Percentiles rank a stretch among this genome's conserved stretches.
Conservation (phyloP, 2,329 filamentous ascomycete species). For the Penicillium expansum region DNA sequence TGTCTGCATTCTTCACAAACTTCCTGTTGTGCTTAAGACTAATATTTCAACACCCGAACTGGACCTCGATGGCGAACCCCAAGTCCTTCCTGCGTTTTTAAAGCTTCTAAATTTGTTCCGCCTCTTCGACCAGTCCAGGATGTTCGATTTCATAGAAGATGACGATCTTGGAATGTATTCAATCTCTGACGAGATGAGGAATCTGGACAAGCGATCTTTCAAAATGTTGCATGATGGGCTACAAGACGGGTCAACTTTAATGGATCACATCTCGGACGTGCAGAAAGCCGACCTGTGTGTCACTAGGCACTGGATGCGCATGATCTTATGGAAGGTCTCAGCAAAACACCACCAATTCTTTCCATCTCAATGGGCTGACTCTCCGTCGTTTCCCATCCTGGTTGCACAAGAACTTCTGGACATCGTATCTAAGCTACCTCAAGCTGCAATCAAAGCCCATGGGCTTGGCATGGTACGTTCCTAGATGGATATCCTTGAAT, state of each 20-base stretch:
- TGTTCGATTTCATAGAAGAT: background rate
- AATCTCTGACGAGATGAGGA: background rate
- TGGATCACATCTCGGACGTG: background rate
- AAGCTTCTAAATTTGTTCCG: background rate
- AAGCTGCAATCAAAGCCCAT: background rate
- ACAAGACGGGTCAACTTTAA: background rate
- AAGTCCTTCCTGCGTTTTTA: background rate
- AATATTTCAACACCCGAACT: background rate
- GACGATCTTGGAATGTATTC: background rate
- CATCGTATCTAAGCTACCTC: background rate
- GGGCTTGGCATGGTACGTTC: background rate
- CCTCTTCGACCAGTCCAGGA: background rate
- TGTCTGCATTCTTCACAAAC: background rate
- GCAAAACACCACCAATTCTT: constrained; percentile 31
- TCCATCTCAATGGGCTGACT: background rate
- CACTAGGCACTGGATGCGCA: background rate
- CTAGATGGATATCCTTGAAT: background rate
- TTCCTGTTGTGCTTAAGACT: background rate
- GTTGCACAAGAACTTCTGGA: background rate
- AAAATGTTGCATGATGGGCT: background rate
- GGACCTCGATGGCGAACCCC: background rate
- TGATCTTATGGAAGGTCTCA: background rate
- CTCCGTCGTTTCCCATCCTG: background rate
- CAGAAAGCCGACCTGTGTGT: background rate
- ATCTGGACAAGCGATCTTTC: background rate